These are phyloP conservation scores for Colletotrichum sojae DNA, from an alignment of 2,329 filamentous ascomycete genomes.

Conservation along the genomic window DNA sequence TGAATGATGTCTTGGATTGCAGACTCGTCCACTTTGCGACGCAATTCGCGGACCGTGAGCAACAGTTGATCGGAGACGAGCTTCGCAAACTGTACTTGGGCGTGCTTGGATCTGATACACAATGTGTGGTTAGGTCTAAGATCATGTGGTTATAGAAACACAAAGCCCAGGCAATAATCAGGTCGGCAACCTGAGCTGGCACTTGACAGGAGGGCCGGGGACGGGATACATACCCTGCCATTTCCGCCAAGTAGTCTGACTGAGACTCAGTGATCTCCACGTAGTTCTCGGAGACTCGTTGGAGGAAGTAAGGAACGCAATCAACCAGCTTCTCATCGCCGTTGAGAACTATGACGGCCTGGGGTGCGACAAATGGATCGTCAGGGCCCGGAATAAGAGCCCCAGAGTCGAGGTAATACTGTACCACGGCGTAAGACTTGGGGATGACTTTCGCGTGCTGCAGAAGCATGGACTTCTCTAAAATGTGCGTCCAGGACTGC, in stretches of 20 bases:
- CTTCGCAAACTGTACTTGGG: constrained; percentile 1
- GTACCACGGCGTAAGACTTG: constrained; percentile 4
- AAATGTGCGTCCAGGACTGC: not conserved
- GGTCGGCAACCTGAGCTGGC: not conserved
- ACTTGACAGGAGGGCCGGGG: too few species aligned
- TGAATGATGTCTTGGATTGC: not conserved
- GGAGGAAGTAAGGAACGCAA: not conserved
- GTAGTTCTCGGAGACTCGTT: not conserved
- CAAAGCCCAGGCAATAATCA: not conserved
- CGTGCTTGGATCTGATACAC: not conserved
- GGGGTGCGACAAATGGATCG: not conserved
- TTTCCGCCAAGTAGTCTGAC: not conserved
- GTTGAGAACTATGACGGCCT: not conserved
- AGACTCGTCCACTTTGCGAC: constrained; percentile 4
- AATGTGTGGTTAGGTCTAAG: not conserved
- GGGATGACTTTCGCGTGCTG: constrained; percentile 15
- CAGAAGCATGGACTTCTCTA: constrained; percentile 4
- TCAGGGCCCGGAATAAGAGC: not conserved
- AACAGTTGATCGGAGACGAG: constrained; percentile 12
- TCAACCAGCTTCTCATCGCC: constrained; percentile 1
- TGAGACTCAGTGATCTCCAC: not conserved
- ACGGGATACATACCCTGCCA: not conserved
- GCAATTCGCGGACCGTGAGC: constrained; percentile 3
- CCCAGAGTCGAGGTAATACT: constrained; percentile 6
- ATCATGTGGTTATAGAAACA: too few species aligned